These are phyloP conservation scores for Ganoderma resinaceum DNA, from an alignment of 1,284 basidiomycete species.

Conservation along the genomic window DNA sequence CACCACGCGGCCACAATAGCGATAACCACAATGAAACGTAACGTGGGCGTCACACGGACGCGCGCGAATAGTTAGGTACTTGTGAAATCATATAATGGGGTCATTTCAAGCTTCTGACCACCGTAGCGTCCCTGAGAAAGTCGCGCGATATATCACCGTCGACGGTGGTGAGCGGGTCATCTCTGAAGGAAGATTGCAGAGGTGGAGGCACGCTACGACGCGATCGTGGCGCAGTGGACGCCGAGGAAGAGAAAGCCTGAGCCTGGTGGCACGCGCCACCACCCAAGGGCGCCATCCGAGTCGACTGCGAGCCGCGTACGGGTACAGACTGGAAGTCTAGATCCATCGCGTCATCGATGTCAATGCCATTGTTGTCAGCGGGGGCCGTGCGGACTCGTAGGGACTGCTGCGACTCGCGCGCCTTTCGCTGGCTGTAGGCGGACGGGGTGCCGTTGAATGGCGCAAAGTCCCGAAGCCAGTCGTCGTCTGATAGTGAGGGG, in stretches of 20 bases:
- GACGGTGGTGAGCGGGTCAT: constrained; percentile 23
- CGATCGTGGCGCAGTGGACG: constrained; percentile 4
- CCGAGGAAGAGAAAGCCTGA: not conserved
- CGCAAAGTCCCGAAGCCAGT: not conserved
- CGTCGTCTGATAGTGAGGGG: not conserved
- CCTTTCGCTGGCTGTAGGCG: constrained; percentile 18
- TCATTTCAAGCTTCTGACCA: constrained; percentile 15
- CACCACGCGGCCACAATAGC: not conserved
- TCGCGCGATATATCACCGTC: not conserved
- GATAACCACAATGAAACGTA: constrained; percentile 5
- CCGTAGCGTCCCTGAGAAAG: constrained; percentile 18
- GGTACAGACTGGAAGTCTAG: not conserved
- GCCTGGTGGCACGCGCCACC: too few species aligned
- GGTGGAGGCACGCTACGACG: not conserved
- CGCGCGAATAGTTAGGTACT: not conserved
- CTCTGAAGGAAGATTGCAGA: constrained; percentile 29
- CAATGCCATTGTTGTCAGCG: too few species aligned
- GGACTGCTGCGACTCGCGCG: constrained; percentile 11
- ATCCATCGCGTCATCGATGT: constrained; percentile 12
- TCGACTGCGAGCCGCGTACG: not conserved
- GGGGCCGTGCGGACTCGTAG: constrained; percentile 4
- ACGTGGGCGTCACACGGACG: not conserved
- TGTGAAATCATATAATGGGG: not conserved
- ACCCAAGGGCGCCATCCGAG: too few species aligned
- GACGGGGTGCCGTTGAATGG: constrained; percentile 17